Base-by-base conservation (phyloP, 192 early-diverging fungal species). In the Umbelopsis isabellina region DNA sequence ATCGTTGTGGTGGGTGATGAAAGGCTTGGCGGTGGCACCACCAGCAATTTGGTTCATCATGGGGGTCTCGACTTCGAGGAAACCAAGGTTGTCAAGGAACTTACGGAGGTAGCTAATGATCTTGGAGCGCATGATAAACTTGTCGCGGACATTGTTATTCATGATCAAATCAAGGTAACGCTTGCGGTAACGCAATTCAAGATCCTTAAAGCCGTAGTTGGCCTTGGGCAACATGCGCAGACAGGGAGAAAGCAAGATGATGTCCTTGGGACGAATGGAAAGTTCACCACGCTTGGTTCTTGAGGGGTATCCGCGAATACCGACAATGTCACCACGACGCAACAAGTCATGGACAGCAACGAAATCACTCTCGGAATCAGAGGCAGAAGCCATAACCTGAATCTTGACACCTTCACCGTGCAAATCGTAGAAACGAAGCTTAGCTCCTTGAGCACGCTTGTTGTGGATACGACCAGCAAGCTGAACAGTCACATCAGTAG, bases 21-120 rank as follows among this genome's bases (percentile, higher is more conserved):
- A 99, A 22, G 98, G 98, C 86, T 96, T 97, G 73, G 98, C 98
- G n/a, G 97, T 97, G 53, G 98, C 97, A 67, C 98, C 97, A 77
- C 92, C 92, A 15, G 93, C 92, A 85, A 98, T 95, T 92, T 93
- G 92, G 88, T 97, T 97, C 96, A 99, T 98, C 96, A 98, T 98
- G 41, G 98, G 98, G n/a, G 98, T 99, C 80, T 99, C 98, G 55
- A 99, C 97, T 85, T 99, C 97, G 64, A 99, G 86, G 86, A 99
- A 99, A 46, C 92, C 94, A 44, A 90, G 89, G 72, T 93, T 87
- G 80, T 99, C 97, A 68, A 99, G 84, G 87, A 96, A 99, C 46
- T 87, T 86, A 71, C 97, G 93, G 37, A 99, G 84, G 76, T 99
- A 98, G 84, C 94, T 93, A 82, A 99, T 89, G 79, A 99, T 92